A percentile compares a stretch with the other conserved stretches of the same genome.
phyloP scores from a whole-genome alignment of 805 yeast genomes.

The Ogataea ganodermae region DNA sequence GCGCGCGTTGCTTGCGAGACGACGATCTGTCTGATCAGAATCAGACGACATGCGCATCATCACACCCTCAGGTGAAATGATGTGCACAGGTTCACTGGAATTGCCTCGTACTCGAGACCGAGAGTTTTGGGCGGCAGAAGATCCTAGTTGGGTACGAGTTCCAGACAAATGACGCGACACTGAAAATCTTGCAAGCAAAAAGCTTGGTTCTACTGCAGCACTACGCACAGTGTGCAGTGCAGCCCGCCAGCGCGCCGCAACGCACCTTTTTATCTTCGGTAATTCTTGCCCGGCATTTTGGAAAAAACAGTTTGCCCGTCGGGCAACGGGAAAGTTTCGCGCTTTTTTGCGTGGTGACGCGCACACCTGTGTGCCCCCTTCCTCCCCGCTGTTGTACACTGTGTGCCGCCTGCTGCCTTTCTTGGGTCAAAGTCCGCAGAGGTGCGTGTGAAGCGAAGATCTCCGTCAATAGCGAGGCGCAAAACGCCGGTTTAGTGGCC shows the following conservation, averaged over 20 bases:
- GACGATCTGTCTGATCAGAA: neutral
- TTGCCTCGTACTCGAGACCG: neutral
- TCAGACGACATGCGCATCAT: neutral
- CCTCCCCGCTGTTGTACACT: too few relatives aligned
- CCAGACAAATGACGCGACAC: neutral
- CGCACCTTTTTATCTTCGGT: neutral
- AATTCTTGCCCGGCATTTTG: neutral
- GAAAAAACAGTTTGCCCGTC: neutral
- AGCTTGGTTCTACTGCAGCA: neutral
- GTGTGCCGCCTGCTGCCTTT: neutral
- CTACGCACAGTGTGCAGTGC: neutral
- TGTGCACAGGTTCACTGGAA: neutral
- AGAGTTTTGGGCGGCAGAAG: neutral
- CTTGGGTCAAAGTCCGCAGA: neutral
- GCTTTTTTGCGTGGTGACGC: too few relatives aligned
- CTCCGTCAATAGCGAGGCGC: constrained; percentile 1
- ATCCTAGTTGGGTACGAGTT: neutral
- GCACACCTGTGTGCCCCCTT: too few relatives aligned
- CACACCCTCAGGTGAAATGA: neutral
- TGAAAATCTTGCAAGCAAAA: constrained; percentile 1
- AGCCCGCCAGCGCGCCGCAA: neutral
- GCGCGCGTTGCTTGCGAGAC: neutral
- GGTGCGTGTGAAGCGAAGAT: neutral
- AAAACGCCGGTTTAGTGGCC: neutral
- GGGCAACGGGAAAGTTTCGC: neutral